Conservation (phyloP, 1,284 basidiomycete species). For the Athelia sp. region DNA sequence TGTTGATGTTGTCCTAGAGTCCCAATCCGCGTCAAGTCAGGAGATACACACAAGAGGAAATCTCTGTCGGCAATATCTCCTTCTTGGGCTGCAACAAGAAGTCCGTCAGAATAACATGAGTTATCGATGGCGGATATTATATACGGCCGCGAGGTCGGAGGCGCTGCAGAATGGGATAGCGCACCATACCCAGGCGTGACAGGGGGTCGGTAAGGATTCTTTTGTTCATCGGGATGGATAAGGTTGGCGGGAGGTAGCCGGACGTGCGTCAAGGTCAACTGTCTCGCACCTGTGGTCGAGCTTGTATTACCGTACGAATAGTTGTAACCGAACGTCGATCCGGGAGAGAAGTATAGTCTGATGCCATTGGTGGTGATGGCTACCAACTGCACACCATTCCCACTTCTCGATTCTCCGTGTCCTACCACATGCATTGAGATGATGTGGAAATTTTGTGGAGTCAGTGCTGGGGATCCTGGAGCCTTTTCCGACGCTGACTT, state of each 20-base stretch:
- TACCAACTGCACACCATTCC: constrained; percentile 60
- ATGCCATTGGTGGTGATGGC: constrained; percentile 78
- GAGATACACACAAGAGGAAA: constrained; percentile 70
- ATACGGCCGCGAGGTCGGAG: constrained; percentile 47
- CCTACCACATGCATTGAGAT: constrained; percentile 61
- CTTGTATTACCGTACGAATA: constrained; percentile 36
- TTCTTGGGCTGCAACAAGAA: constrained; percentile 62
- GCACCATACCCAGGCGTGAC: constrained; percentile 36
- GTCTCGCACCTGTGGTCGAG: constrained; percentile 33
- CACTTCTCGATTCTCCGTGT: constrained; percentile 49
- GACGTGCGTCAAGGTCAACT: constrained; percentile 69
- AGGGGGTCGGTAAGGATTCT: constrained; percentile 40
- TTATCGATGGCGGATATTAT: constrained; percentile 50
- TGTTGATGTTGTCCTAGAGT: constrained; percentile 53
- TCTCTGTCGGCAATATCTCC: constrained; percentile 73
- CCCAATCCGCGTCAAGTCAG: constrained; percentile 70
- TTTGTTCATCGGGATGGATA: constrained; percentile 69
- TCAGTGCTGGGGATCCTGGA: constrained; percentile 65
- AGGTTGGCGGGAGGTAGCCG: constrained; percentile 74
- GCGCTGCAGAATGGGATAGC: constrained; percentile 33
- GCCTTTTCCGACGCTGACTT: constrained; percentile 72
- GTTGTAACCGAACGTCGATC: constrained; percentile 32
- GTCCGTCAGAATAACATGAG: constrained; percentile 59
- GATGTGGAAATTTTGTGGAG: constrained; percentile 64
- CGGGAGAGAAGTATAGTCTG: constrained; percentile 74